Evolutionary conservation across 2,329 filamentous ascomycete species (phyloP).

Genomic region (Aspergillus melleus): DNA sequence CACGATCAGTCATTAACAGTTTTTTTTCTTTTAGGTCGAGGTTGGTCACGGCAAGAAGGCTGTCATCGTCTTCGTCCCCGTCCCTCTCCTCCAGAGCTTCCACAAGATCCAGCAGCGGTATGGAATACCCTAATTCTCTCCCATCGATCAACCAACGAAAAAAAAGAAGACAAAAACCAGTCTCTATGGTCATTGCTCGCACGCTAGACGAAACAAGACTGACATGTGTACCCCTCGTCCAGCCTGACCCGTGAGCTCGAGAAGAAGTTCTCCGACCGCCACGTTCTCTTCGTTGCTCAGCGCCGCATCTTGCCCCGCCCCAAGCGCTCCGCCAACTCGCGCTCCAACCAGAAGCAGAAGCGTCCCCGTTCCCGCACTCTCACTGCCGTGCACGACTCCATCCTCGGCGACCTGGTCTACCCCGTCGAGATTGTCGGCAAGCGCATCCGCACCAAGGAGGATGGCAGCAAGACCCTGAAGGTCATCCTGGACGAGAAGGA

Average conservation of each 20-base stretch:
- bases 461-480: slow-evolving; percentile 98
- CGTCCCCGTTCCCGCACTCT: slow-evolving; percentile 96
- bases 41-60: slow-evolving; percentile 99
- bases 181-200: background rate
- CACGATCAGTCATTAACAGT: background rate
- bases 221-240: background rate
- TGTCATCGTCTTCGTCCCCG: slow-evolving; percentile 99
- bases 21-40: slow-evolving; percentile 71
- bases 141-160: slow-evolving; percentile 36
- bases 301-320: slow-evolving; percentile 98
- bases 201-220: background rate
- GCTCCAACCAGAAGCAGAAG: slow-evolving; percentile 98
- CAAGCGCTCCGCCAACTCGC: slow-evolving; percentile 95
- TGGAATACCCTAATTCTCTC: background rate
- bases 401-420: slow-evolving; percentile 97
- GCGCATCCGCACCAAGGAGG: slow-evolving; percentile 97
- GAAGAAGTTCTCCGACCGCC: slow-evolving; percentile 99
- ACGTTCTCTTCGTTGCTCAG: slow-evolving; percentile 97
- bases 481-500: slow-evolving; percentile 99
- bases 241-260: slow-evolving; percentile 99
- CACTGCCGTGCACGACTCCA: slow-evolving; percentile 97
- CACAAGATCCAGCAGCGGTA: slow-evolving; percentile 99
- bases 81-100: slow-evolving; percentile 97
- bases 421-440: slow-evolving; percentile 99
- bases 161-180: background rate